phyloP scores from a whole-genome alignment of 192 early-diverging fungal species.

The Coemansia sp. region DNA sequence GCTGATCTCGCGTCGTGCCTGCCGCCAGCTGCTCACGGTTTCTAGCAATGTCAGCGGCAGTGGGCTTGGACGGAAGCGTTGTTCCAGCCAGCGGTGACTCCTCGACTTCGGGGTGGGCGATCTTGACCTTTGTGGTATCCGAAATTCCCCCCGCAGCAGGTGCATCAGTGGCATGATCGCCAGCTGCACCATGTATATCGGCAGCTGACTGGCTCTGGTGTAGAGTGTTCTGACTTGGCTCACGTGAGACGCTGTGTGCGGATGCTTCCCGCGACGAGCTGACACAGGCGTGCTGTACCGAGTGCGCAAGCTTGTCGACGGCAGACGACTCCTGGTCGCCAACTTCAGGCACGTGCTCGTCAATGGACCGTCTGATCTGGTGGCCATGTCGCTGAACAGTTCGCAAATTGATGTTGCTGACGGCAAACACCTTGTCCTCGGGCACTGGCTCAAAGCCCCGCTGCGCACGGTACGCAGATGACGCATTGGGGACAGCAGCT shows the following conservation, averaged over 20 bases:
- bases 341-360: slow-evolving; percentile 7
- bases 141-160: not conserved
- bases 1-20: slow-evolving; percentile 32
- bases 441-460: slow-evolving; percentile 47
- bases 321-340: slow-evolving; percentile 10
- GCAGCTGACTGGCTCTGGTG: slow-evolving; percentile 33
- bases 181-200: slow-evolving; percentile 11
- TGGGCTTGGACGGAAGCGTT: slow-evolving; percentile 23
- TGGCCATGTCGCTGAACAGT: slow-evolving; percentile 33
- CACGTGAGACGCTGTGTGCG: slow-evolving; percentile 37
- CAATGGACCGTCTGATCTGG: slow-evolving; percentile 30
- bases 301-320: slow-evolving; percentile 22
- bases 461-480: slow-evolving; percentile 38
- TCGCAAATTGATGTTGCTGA: slow-evolving; percentile 46
- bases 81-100: slow-evolving; percentile 29
- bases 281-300: slow-evolving; percentile 16
- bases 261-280: slow-evolving; percentile 30
- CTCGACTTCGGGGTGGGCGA: not conserved
- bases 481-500: not conserved
- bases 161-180: not conserved
- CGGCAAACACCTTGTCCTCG: slow-evolving; percentile 44
- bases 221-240: slow-evolving; percentile 47
- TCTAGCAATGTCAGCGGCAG: slow-evolving; percentile 24
- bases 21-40: slow-evolving; percentile 37
- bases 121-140: not conserved